A percentile compares a stretch with the other conserved stretches of the same genome.
phyloP scores from a whole-genome alignment of 805 yeast genomes.

The Spathaspora gorwiae region DNA sequence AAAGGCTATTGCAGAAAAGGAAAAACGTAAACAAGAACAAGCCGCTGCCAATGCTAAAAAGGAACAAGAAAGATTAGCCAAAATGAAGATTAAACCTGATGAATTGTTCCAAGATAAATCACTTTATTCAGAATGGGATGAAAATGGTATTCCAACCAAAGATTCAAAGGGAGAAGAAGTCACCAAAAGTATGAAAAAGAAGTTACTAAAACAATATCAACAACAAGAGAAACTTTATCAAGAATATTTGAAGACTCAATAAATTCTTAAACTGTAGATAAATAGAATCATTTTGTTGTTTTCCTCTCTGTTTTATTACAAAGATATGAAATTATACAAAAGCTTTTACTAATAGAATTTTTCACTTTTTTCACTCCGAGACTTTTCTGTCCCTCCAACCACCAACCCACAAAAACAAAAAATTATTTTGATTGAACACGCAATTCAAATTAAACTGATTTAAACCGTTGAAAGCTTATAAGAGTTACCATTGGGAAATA shows the following conservation, averaged over 20 bases:
- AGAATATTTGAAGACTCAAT: conserved; percentile 40
- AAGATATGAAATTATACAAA: no score
- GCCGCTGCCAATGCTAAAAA: conserved; percentile 51
- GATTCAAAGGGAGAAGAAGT: conserved; percentile 77
- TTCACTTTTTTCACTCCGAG: no score
- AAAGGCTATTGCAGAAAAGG: conserved; percentile 53
- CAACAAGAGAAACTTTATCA: conserved; percentile 79
- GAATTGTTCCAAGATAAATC: conserved; percentile 65
- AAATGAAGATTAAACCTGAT: conserved; percentile 63
- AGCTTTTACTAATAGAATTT: no score
- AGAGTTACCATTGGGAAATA: conserved; percentile 3
- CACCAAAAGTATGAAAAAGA: conserved; percentile 81
- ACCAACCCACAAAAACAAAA: no score
- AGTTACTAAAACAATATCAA: conserved; percentile 70
- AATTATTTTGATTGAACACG: no score
- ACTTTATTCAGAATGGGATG: conserved; percentile 75
- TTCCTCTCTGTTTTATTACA: no score
- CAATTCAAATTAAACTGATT: no score
- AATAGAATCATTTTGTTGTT: no score
- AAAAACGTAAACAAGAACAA: conserved; percentile 53
- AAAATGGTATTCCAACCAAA: conserved; percentile 73
- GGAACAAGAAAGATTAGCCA: conserved; percentile 58
- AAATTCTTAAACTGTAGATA: no score
- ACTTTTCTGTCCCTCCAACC: no score
- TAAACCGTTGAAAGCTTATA: neutral